Evolutionary conservation across 2,329 filamentous ascomycete genomes (phyloP).

Genomic region (Thermothelomyces thermophilus): DNA sequence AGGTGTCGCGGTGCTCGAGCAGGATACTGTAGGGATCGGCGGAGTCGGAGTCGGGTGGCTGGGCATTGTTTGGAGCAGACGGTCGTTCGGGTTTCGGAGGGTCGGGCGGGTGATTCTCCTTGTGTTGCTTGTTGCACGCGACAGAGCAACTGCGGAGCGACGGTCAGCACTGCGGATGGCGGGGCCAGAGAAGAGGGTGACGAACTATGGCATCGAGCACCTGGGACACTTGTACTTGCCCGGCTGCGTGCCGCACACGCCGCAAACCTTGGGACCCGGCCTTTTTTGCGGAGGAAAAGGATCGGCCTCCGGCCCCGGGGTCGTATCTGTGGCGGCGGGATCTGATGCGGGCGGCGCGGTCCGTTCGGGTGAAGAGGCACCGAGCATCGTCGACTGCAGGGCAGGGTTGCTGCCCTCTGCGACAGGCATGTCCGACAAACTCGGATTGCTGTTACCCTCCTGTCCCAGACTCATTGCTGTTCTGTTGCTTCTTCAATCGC

Average conservation of each 20-base stretch:
- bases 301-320: neutral
- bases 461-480: neutral
- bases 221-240: constrained; percentile 59
- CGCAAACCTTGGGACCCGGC: constrained; percentile 39
- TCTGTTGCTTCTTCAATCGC: neutral
- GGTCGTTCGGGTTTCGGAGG: constrained; percentile 30
- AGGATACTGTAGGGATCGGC: constrained; percentile 43
- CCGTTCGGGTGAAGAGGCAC: constrained; percentile 1
- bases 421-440: constrained; percentile 1
- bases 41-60: constrained; percentile 11
- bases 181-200: constrained; percentile 9
- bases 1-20: constrained; percentile 44
- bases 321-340: constrained; percentile 3
- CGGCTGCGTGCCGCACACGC: constrained; percentile 44
- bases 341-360: neutral
- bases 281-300: constrained; percentile 19
- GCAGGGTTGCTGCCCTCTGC: neutral
- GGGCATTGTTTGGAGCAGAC: constrained; percentile 15
- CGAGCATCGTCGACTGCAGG: neutral
- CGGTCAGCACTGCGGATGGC: neutral
- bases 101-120: constrained; percentile 38
- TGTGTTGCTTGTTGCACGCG: constrained; percentile 39
- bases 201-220: constrained; percentile 54
- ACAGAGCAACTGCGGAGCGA: constrained; percentile 49
- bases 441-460: neutral